A percentile compares a stretch with the other conserved stretches of the same genome.
Conservation (phyloP, 2,329 filamentous ascomycete species). For the Hypoxylon rubiginosum region DNA sequence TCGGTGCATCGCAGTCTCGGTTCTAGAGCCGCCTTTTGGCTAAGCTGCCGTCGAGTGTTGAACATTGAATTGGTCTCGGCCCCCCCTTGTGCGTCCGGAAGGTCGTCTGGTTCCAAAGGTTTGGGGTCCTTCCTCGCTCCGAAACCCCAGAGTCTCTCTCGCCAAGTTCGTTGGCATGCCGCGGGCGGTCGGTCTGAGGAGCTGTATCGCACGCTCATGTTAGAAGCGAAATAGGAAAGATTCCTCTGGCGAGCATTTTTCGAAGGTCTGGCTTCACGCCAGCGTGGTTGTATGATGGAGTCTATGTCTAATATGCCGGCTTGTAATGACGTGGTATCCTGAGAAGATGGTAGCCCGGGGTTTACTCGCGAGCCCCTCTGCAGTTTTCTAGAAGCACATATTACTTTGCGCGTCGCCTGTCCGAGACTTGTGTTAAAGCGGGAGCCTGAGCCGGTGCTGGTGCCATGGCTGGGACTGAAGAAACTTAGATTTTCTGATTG, state of each 20-base stretch:
- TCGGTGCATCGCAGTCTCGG: conserved; percentile 92
- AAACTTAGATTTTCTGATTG: conserved; percentile 74
- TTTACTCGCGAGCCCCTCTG: conserved; percentile 45
- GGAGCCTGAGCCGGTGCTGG: conserved; percentile 10
- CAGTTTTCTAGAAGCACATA: conserved; percentile 47
- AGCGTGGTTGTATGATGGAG: conserved; percentile 38
- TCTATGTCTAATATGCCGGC: conserved; percentile 46
- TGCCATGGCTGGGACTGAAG: conserved; percentile 58
- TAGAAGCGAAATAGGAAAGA: conserved; percentile 31
- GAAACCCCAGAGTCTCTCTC: conserved; percentile 64
- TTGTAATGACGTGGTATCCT: conserved; percentile 36
- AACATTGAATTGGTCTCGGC: conserved; percentile 73
- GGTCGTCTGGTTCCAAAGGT: conserved; percentile 68
- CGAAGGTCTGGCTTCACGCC: conserved; percentile 23
- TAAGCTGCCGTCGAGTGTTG: conserved; percentile 76
- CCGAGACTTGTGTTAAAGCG: conserved; percentile 15
- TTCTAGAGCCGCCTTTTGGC: conserved; percentile 84
- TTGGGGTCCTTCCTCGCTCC: conserved; percentile 55
- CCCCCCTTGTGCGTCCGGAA: conserved; percentile 71
- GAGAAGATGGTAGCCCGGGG: neutral
- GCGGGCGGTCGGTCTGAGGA: conserved; percentile 48
- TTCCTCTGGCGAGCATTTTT: conserved; percentile 22
- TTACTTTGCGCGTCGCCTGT: conserved; percentile 32
- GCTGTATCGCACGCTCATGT: conserved; percentile 46
- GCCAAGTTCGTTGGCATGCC: conserved; percentile 57